Percentiles rank a stretch among this genome's conserved stretches.
Evolutionary conservation across 2,329 filamentous ascomycete genomes (phyloP).

Genomic region (Elsinoe necatrix): DNA sequence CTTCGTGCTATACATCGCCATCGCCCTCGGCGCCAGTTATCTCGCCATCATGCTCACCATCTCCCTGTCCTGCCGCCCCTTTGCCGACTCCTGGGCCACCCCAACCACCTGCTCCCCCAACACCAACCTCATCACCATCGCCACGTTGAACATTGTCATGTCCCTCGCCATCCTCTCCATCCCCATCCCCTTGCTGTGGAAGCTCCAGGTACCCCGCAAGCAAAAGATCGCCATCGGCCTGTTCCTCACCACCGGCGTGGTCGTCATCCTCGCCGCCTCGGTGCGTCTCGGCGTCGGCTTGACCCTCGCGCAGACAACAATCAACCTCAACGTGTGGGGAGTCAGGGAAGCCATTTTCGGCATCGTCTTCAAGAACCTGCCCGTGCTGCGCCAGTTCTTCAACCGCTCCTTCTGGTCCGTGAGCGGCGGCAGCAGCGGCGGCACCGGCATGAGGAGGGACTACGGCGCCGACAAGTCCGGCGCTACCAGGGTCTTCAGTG

Average conservation of each 20-base stretch:
- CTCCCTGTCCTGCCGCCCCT: conserved; percentile 8
- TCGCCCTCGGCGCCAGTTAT: neutral
- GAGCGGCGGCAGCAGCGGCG: neutral
- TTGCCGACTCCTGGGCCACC: neutral
- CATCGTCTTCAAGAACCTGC: conserved; percentile 29
- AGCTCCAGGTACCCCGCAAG: conserved; percentile 23
- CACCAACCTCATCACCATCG: conserved; percentile 24
- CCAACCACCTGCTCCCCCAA: conserved; percentile 4
- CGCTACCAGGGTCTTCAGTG: neutral
- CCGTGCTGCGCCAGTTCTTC: conserved; percentile 27
- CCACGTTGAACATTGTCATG: conserved; percentile 27
- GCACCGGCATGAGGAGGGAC: neutral
- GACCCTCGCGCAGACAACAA: conserved; percentile 22
- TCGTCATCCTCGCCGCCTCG: conserved; percentile 31
- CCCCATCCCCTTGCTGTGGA: conserved; percentile 29
- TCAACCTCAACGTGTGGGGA: conserved; percentile 32
- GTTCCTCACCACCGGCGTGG: conserved; percentile 29
- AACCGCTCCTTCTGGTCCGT: conserved; percentile 24
- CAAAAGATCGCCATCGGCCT: conserved; percentile 28
- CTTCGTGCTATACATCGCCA: neutral
- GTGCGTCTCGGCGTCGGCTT: conserved; percentile 28
- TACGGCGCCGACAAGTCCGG: neutral
- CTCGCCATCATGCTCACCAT: conserved; percentile 3
- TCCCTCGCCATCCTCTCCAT: conserved; percentile 28
- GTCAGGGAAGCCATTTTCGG: conserved; percentile 30